Base-by-base conservation (phyloP, 202 grass and related monocot species). In the Tripidium arundinaceum region DNA sequence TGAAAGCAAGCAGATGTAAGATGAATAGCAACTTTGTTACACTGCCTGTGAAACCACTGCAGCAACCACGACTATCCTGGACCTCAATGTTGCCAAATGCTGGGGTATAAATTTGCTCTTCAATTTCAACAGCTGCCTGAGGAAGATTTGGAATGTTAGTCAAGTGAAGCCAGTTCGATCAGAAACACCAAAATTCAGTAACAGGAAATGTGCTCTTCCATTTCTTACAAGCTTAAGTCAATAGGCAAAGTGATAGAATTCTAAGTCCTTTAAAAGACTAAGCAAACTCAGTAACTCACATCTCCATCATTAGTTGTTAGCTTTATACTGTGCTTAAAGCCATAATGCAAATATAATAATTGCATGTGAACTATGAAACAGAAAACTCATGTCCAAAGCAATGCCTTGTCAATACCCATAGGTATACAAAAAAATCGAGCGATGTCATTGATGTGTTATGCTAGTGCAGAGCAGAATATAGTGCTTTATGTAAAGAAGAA, bases 1-100 rank as follows among this genome's bases (percentile, higher is more conserved):
- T 57, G 73, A 94, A 87, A 86, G 68, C 83, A 43, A 95, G 8
- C 46, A 95, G 82, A 87, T 98, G 92, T 8, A 86, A 10, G 21
- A 93, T 75, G 84, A 98, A 98, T 41, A 95, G 62, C 70, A 84
- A 1, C 76, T 87, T 88, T 24, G 84, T 86, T 55, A 87, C 45
- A 62, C 68, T 80, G 57, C 90, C 79, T 41, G 66, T 55, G 90
- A 98, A 85, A 63, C 72, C 84, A 69, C 87, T 79, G 77, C 83
- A 76, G 34, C 81, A 88, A 71, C 86, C 77, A 83, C 75, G 82
- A 78, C 77, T 69, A 45, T 68, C 46, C 6, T 46, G 72, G 16
- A 76, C 72, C 38, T 68, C 79, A 64, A 84, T 84, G 67, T 86
- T 78, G 24, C 86, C 81, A 62, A 75, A 82, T 50, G 62, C 62